Evolutionary conservation across 345 rosid species (phyloP), one percentile per base, ranked within the genome.

Genomic region (Hibiscus trionum): DNA sequence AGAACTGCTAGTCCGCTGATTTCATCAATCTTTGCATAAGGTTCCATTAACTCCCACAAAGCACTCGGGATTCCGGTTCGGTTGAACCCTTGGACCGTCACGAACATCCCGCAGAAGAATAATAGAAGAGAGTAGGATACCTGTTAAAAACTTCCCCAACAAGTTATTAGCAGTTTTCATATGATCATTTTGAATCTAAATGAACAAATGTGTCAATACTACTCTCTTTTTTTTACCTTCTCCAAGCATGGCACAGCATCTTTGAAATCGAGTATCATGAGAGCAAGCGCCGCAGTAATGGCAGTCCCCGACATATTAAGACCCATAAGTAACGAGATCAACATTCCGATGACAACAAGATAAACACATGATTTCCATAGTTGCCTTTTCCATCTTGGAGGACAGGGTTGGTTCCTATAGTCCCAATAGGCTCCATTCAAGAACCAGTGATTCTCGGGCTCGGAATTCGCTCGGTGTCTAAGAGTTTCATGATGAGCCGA

Each of bases 231-330:
- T 11, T 80, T 80, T 62, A 93, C 98, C 91, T 93, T 93, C 72
- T 93, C 94, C 0, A 93, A 82, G 78, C 88, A 83, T 11, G 97
- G 91, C 5, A 84, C 77, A 44, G 98, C 98, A 58, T 93, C 97
- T 76, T 78, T 80, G 68, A 93, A 93, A 82, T 93, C 98, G 55
- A 91, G 93, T 81, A 88, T 88, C 0, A 88, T 83, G 27, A 93
- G 93, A 76, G 91, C 91, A 70, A 93, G 84, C 26, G 96, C 93
- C 33, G 98, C 91, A 12, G 96, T 84, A 4, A 93, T 82, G 26
- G 96, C 91, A 21, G 91, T 88, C 98, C 97, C 88, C 0, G 97
- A 91, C 98, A 93, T 93, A 77, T 91, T 84, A 59, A 90, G 84
- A 59, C 97, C 96, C 77, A 82, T 67, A 57, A 91, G 80, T 12